Percentiles rank a stretch among this genome's conserved stretches.
phyloP scores from a whole-genome alignment of 371 early-diverging fungal genomes.

The Umbelopsis sp. region DNA sequence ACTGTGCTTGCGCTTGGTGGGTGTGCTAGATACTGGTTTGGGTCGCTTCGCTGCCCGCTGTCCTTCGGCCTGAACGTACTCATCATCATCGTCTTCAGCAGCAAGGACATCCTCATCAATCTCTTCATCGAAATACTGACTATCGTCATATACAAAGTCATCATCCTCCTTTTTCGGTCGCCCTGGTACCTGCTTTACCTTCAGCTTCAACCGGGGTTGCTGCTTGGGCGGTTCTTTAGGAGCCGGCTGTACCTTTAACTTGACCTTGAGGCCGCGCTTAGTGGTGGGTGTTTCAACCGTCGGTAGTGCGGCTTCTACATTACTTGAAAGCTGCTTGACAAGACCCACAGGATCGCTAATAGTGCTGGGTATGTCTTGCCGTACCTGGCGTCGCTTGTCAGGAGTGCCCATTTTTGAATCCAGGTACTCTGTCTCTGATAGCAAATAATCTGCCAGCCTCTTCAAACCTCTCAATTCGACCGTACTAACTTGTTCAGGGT shows the following conservation, averaged over 20 bases:
- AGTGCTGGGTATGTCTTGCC: constrained; percentile 1
- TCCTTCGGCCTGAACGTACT: constrained; percentile 22
- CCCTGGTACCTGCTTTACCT: constrained; percentile 16
- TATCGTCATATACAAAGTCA: constrained; percentile 23
- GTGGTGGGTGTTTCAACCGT: constrained; percentile 13
- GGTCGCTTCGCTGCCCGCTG: not conserved
- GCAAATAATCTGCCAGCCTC: constrained; percentile 26
- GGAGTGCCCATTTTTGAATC: constrained; percentile 25
- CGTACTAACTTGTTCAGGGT: constrained; percentile 19
- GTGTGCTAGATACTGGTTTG: constrained; percentile 1
- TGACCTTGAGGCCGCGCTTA: constrained; percentile 19
- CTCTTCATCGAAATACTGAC: constrained; percentile 23
- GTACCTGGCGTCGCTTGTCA: constrained; percentile 16
- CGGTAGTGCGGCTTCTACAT: not conserved
- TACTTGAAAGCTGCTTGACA: not conserved
- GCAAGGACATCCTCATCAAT: constrained; percentile 22
- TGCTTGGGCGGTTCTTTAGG: constrained; percentile 14
- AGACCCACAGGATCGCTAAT: not conserved
- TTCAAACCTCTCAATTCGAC: constrained; percentile 28
- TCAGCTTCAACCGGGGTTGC: constrained; percentile 18
- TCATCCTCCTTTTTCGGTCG: constrained; percentile 35
- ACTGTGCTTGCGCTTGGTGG: constrained; percentile 6
- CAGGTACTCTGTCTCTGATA: constrained; percentile 29
- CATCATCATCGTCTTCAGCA: constrained; percentile 21
- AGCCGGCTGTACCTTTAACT: constrained; percentile 1